Conservation (phyloP, 1,139 yeast species). For the Fermentozyma sake region DNA sequence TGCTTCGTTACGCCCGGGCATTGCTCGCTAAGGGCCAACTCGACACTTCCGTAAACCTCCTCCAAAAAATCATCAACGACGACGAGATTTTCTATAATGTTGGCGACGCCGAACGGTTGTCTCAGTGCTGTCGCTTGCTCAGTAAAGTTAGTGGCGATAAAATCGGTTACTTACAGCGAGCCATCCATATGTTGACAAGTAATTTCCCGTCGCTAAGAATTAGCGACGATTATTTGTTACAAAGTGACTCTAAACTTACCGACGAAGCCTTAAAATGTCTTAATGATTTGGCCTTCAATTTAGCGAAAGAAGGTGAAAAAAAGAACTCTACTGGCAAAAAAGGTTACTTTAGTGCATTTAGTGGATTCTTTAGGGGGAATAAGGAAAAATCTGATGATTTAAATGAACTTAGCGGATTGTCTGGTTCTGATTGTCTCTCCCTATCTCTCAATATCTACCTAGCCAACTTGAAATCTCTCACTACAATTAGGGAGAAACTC, state of each 20-base stretch:
- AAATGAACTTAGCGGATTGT: too few species aligned
- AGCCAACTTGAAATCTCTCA: slow-evolving; percentile 29
- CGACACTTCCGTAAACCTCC: slow-evolving; percentile 25
- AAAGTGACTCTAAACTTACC: slow-evolving; percentile 27
- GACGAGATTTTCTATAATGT: slow-evolving; percentile 35
- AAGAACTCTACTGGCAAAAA: slow-evolving; percentile 6
- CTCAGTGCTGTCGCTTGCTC: slow-evolving; percentile 39
- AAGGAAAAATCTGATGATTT: slow-evolving; percentile 8
- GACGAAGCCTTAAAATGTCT: slow-evolving; percentile 35
- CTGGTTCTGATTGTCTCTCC: slow-evolving; percentile 15
- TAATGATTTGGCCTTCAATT: slow-evolving; percentile 32
- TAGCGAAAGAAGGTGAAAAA: slow-evolving; percentile 17
- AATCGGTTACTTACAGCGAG: slow-evolving; percentile 33
- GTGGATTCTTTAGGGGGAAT: too few species aligned
- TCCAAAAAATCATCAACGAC: slow-evolving; percentile 30
- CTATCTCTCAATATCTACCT: slow-evolving; percentile 35
- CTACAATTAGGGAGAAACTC: slow-evolving; percentile 17
- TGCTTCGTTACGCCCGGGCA: slow-evolving; percentile 39
- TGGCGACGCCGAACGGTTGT: slow-evolving; percentile 44
- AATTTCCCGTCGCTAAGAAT: slow-evolving; percentile 26
- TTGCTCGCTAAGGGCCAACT: slow-evolving; percentile 40
- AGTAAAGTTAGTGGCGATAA: slow-evolving; percentile 29
- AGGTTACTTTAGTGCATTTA: too few species aligned
- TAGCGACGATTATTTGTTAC: slow-evolving; percentile 24
- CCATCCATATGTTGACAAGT: slow-evolving; percentile 34